Evolutionary conservation across 805 yeast species (phyloP).

Genomic region (Grigorovia jiainica): DNA sequence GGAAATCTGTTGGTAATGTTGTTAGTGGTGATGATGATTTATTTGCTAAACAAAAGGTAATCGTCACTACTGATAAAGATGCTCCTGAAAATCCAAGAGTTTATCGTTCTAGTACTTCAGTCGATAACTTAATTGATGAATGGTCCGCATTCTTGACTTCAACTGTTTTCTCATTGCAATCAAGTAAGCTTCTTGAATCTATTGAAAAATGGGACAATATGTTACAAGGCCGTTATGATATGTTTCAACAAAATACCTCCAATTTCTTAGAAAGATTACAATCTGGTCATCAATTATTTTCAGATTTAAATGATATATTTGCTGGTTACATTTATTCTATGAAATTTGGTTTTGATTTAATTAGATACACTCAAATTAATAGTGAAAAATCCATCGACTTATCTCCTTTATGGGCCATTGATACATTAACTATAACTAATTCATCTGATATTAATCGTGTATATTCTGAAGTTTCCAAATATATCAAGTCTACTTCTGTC

Average conservation of each 20-base stretch:
- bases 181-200: slow-evolving; percentile 29
- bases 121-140: slow-evolving; percentile 64
- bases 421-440: slow-evolving; percentile 32
- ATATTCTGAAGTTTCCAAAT: slow-evolving; percentile 29
- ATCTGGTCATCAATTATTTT: slow-evolving; percentile 40
- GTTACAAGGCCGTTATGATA: slow-evolving; percentile 34
- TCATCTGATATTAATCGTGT: slow-evolving; percentile 20
- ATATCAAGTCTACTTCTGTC: slow-evolving; percentile 34
- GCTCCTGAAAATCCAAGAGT: slow-evolving; percentile 51
- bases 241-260: slow-evolving; percentile 65
- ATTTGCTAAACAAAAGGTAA: slow-evolving; percentile 32
- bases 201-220: slow-evolving; percentile 19
- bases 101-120: slow-evolving; percentile 49
- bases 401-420: slow-evolving; percentile 41
- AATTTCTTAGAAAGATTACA: slow-evolving; percentile 55
- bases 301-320: slow-evolving; percentile 71
- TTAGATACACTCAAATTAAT: slow-evolving; percentile 23
- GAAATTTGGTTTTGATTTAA: slow-evolving; percentile 61
- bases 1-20: slow-evolving; percentile 39
- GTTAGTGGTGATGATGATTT: slow-evolving; percentile 46
- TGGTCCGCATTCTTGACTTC: slow-evolving; percentile 69
- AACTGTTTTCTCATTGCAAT: slow-evolving; percentile 39
- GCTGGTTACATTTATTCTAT: slow-evolving; percentile 55
- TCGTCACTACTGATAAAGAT: slow-evolving; percentile 21
- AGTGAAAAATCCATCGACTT: slow-evolving; percentile 13